A percentile compares a stretch with the other conserved stretches of the same genome.
Evolutionary conservation across 2,329 filamentous ascomycete species (phyloP).

Genomic region (Hirsutella minnesotensis): DNA sequence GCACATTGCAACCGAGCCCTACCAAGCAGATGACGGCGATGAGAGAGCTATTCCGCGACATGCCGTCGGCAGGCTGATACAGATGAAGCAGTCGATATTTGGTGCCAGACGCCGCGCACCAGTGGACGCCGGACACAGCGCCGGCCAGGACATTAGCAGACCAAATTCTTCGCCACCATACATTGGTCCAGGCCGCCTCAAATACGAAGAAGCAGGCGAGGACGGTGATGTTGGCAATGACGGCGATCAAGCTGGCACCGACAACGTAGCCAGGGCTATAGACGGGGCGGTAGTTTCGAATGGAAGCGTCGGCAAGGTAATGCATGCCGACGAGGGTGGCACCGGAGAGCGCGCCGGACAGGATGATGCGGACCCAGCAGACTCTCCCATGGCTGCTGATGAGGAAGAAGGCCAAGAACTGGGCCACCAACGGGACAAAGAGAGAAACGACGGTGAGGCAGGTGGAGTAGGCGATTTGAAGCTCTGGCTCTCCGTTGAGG

Average conservation of each 20-base stretch:
- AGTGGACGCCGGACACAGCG: constrained; percentile 77
- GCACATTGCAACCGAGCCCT: constrained; percentile 6
- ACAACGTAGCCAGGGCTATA: constrained; percentile 49
- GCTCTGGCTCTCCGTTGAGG: constrained; percentile 42
- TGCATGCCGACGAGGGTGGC: constrained; percentile 73
- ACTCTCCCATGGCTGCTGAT: constrained; percentile 48
- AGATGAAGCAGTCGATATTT: constrained; percentile 41
- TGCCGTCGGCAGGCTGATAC: constrained; percentile 17
- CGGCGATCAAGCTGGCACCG: constrained; percentile 58
- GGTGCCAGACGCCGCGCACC: constrained; percentile 63
- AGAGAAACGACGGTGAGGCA: constrained; percentile 64
- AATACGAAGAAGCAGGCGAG: constrained; percentile 67
- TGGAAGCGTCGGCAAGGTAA: constrained; percentile 73
- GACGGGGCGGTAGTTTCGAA: constrained; percentile 58
- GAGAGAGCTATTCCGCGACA: constrained; percentile 7
- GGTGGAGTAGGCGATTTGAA: constrained; percentile 63
- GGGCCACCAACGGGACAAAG: constrained; percentile 62
- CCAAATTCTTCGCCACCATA: constrained; percentile 59
- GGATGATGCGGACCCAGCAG: constrained; percentile 43
- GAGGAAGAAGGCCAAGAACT: constrained; percentile 59
- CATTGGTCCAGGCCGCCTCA: constrained; percentile 62
- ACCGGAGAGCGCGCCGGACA: constrained; percentile 58
- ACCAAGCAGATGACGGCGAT: constrained; percentile 64
- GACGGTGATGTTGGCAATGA: constrained; percentile 55
- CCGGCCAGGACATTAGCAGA: constrained; percentile 57